Percentiles rank a stretch among this genome's conserved stretches.
Evolutionary conservation across 495 filamentous ascomycete species (phyloP).

Genomic region (Geopyxis carbonaria): DNA sequence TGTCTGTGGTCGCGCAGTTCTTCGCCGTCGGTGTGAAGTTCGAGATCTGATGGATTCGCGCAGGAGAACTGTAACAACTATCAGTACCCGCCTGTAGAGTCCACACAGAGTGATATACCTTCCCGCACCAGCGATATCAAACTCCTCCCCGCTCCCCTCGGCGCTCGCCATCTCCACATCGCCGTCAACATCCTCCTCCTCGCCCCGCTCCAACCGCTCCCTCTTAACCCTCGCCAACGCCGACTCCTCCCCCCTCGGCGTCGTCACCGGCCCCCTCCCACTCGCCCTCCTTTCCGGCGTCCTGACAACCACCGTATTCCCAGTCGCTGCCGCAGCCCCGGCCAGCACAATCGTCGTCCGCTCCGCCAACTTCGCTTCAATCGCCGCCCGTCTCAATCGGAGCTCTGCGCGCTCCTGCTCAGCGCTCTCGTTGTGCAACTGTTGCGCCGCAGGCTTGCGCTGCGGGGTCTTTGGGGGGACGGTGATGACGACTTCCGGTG

Average conservation of each 20-base stretch:
- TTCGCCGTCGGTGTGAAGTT: constrained; percentile 20
- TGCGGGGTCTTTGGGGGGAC: too few relatives aligned
- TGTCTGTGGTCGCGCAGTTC: constrained; percentile 14
- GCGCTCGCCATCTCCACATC: constrained; percentile 12
- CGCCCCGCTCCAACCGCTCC: constrained; percentile 1
- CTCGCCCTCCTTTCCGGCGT: background rate
- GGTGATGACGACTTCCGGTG: too few relatives aligned
- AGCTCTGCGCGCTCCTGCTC: too few relatives aligned
- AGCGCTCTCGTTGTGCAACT: too few relatives aligned
- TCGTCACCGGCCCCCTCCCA: background rate
- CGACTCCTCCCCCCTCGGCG: constrained; percentile 5
- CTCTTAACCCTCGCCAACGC: constrained; percentile 7
- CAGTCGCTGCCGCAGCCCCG: background rate
- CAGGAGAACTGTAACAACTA: constrained; percentile 2
- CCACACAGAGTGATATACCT: too few relatives aligned
- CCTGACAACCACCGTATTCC: background rate
- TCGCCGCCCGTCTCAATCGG: constrained; percentile 1
- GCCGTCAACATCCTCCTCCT: background rate
- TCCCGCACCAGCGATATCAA: too few relatives aligned
- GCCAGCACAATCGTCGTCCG: background rate
- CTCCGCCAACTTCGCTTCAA: background rate
- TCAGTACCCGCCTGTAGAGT: too few relatives aligned
- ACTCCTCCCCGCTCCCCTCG: constrained; percentile 4
- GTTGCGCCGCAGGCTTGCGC: too few relatives aligned
- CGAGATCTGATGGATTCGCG: constrained; percentile 17